These are phyloP conservation scores for Tirmania nivea DNA, from an alignment of 495 filamentous ascomycete species.

Conservation along the genomic window DNA sequence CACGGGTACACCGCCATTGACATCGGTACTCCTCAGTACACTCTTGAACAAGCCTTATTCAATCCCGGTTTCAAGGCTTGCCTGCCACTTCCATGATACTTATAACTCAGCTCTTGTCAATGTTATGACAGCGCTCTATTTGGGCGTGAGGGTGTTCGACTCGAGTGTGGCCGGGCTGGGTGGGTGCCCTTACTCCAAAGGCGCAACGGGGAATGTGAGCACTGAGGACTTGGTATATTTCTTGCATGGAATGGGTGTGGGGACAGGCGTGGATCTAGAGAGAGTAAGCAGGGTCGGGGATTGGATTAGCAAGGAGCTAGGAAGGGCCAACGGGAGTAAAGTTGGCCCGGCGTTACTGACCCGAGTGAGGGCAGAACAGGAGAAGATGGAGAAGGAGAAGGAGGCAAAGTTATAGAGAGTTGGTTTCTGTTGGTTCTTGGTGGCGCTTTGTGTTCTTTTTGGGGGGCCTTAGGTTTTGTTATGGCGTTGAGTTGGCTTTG, in stretches of 20 bases:
- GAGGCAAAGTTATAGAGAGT: neutral
- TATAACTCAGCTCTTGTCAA: slow-evolving; percentile 91
- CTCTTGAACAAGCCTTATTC: slow-evolving; percentile 48
- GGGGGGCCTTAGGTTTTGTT: too few species aligned
- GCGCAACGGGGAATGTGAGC: slow-evolving; percentile 84
- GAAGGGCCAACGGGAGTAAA: slow-evolving; percentile 47
- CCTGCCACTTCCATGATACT: slow-evolving; percentile 92
- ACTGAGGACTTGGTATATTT: slow-evolving; percentile 90
- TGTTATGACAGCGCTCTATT: slow-evolving; percentile 63
- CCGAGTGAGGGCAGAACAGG: slow-evolving; percentile 19
- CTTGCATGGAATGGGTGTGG: slow-evolving; percentile 63
- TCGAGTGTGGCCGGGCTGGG: slow-evolving; percentile 74
- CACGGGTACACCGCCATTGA: slow-evolving; percentile 75
- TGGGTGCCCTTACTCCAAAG: slow-evolving; percentile 82
- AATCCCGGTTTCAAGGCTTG: slow-evolving; percentile 56
- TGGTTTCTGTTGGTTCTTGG: too few species aligned
- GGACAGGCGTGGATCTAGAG: slow-evolving; percentile 72
- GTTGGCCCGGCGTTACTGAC: slow-evolving; percentile 61
- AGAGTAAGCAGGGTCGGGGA: slow-evolving; percentile 57
- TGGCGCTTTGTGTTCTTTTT: too few species aligned
- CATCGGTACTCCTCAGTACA: slow-evolving; percentile 26
- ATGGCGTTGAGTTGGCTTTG: too few species aligned
- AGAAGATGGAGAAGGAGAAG: neutral
- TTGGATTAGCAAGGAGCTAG: slow-evolving; percentile 76
- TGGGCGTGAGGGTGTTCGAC: slow-evolving; percentile 78